These are phyloP conservation scores for Hypoxylon sp. DNA, from an alignment of 2,329 filamentous ascomycete genomes.

Conservation along the genomic window DNA sequence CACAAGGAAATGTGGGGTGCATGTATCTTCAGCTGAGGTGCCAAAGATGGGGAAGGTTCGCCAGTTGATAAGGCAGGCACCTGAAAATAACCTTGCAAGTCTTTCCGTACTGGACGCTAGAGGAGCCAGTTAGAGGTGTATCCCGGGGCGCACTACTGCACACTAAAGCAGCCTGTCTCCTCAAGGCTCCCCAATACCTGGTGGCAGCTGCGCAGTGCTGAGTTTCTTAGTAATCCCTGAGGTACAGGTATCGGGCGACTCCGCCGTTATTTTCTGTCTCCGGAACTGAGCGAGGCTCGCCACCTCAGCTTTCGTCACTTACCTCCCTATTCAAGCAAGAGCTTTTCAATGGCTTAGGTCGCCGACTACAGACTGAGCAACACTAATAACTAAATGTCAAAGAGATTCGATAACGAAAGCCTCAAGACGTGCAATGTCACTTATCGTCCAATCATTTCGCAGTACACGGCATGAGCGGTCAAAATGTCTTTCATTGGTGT, in stretches of 20 bases:
- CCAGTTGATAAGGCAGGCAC: slow-evolving; percentile 9
- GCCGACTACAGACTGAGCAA: slow-evolving; percentile 11
- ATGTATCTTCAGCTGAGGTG: slow-evolving; percentile 21
- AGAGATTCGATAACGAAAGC: slow-evolving; percentile 13
- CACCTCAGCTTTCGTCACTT: slow-evolving; percentile 1
- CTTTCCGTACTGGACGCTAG: slow-evolving; percentile 7
- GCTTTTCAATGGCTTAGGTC: slow-evolving; percentile 18
- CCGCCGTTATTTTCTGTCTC: slow-evolving; percentile 21
- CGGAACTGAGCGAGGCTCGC: slow-evolving; percentile 37
- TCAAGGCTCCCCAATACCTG: slow-evolving; percentile 8
- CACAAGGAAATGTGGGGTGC: slow-evolving; percentile 5
- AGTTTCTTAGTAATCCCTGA: not conserved
- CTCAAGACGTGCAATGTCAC: slow-evolving; percentile 4
- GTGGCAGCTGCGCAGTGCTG: not conserved
- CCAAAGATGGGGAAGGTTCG: slow-evolving; percentile 18
- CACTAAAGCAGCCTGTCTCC: not conserved
- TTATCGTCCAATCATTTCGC: slow-evolving; percentile 9
- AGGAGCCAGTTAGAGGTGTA: not conserved
- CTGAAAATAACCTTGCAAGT: slow-evolving; percentile 25
- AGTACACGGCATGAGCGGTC: slow-evolving; percentile 15
- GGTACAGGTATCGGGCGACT: slow-evolving; percentile 34
- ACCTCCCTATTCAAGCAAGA: slow-evolving; percentile 27
- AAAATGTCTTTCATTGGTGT: slow-evolving; percentile 19
- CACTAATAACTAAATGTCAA: not conserved
- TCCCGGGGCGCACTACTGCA: slow-evolving; percentile 13